phyloP scores from a whole-genome alignment of 1,139 yeast species.

The Saccharomyces uvarum region DNA sequence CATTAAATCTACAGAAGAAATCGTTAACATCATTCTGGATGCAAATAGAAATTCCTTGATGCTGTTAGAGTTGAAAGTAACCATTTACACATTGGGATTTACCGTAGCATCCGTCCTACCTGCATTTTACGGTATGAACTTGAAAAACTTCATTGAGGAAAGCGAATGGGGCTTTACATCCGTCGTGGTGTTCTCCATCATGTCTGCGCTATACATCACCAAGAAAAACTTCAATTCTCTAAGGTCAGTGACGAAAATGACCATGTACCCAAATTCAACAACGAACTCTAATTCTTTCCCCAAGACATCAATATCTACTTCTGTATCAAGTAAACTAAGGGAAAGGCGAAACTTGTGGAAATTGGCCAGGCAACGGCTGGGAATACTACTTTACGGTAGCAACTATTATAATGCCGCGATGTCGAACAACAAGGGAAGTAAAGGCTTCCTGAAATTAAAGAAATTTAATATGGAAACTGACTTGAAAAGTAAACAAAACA shows the following conservation, averaged over 20 bases:
- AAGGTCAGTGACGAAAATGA: slow-evolving; percentile 39
- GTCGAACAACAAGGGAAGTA: not conserved
- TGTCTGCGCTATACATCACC: slow-evolving; percentile 37
- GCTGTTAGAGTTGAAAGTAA: slow-evolving; percentile 77
- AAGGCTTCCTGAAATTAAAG: not conserved
- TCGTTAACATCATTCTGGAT: slow-evolving; percentile 87
- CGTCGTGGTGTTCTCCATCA: slow-evolving; percentile 35
- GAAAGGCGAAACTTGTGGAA: not conserved
- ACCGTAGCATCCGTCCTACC: slow-evolving; percentile 76
- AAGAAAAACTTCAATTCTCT: slow-evolving; percentile 36
- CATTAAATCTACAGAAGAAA: slow-evolving; percentile 90
- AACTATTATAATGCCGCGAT: not conserved
- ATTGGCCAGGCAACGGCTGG: not conserved
- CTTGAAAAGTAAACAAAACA: slow-evolving; percentile 35
- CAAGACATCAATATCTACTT: not conserved
- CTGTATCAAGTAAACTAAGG: not conserved
- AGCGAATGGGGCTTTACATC: slow-evolving; percentile 43
- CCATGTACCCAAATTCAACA: slow-evolving; percentile 33
- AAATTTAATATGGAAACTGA: not conserved
- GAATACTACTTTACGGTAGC: not conserved
- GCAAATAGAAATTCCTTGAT: slow-evolving; percentile 90
- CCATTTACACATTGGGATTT: slow-evolving; percentile 81
- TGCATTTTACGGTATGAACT: slow-evolving; percentile 88
- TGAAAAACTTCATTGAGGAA: slow-evolving; percentile 84
- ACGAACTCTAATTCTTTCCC: slow-evolving; percentile 11